Evolutionary conservation across 1,284 basidiomycete species (phyloP).

Genomic region (Rhodotorula glutinis): DNA sequence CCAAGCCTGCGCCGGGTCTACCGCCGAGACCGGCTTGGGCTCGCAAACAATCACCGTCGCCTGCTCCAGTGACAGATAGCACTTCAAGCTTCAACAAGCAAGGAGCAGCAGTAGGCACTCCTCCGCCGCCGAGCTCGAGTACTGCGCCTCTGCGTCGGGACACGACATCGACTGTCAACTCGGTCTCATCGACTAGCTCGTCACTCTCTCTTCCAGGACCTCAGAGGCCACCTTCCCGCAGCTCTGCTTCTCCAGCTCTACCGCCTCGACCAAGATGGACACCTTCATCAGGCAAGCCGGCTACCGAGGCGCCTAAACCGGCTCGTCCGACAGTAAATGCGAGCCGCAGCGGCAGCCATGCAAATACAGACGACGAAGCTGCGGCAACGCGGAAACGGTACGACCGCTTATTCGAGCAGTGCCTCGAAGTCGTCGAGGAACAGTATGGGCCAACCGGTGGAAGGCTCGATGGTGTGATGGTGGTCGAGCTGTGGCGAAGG

Average conservation of each 20-base stretch:
- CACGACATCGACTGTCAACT: not conserved
- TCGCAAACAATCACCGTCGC: not conserved
- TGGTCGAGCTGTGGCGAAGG: conserved; percentile 25
- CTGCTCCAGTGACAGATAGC: too few species aligned
- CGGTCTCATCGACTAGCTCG: not conserved
- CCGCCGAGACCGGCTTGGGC: not conserved
- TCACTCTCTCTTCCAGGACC: not conserved
- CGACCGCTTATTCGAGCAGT: conserved; percentile 19
- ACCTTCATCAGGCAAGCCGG: not conserved
- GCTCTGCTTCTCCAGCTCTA: not conserved
- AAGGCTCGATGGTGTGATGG: not conserved
- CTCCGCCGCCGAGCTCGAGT: too few species aligned
- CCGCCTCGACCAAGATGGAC: not conserved
- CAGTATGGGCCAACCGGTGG: not conserved
- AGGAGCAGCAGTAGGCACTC: too few species aligned
- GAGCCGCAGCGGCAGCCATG: too few species aligned
- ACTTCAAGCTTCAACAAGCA: too few species aligned
- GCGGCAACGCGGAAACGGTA: conserved; percentile 19
- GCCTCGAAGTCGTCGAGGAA: not conserved
- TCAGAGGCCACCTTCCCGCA: not conserved
- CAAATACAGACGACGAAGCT: not conserved
- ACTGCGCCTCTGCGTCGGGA: not conserved
- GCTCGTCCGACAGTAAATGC: not conserved
- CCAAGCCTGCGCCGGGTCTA: not conserved
- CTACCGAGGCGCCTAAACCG: not conserved